Conservation (phyloP, 2,329 filamentous ascomycete species). For the Saccharata proteae region DNA sequence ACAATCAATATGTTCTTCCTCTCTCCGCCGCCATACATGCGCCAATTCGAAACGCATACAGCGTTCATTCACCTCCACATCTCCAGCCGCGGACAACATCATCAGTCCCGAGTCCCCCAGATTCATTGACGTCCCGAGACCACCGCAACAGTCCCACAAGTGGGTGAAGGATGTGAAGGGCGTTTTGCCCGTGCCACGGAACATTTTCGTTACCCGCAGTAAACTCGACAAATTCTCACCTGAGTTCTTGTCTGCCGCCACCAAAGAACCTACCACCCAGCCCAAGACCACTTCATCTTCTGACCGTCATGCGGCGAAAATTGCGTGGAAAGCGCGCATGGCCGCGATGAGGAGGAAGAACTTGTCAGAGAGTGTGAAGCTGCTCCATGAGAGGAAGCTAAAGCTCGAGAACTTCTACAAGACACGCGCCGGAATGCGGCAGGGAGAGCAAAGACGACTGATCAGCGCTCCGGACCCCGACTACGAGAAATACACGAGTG, state of each 20-base stretch:
- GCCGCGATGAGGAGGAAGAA: constrained; percentile 60
- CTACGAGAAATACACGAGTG: constrained; percentile 65
- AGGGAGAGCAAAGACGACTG: constrained; percentile 37
- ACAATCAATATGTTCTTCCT: constrained; percentile 3
- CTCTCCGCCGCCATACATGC: constrained; percentile 4
- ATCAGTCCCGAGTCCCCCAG: constrained; percentile 76
- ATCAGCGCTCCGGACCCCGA: constrained; percentile 55
- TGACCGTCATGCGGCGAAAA: constrained; percentile 35
- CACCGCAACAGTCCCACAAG: constrained; percentile 55
- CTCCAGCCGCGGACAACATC: constrained; percentile 13
- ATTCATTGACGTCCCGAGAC: constrained; percentile 70
- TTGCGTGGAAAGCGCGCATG: constrained; percentile 60
- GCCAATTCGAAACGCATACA: constrained; percentile 3
- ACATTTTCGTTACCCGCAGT: constrained; percentile 50
- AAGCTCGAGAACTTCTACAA: constrained; percentile 14
- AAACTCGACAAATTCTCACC: constrained; percentile 41
- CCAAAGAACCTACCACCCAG: constrained; percentile 37
- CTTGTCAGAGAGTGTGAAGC: constrained; percentile 56
- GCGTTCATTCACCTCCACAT: constrained; percentile 29
- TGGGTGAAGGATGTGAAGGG: constrained; percentile 51
- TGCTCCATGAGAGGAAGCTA: constrained; percentile 44
- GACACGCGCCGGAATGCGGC: constrained; percentile 17
- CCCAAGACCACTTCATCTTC: constrained; percentile 22
- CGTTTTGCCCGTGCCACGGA: constrained; percentile 68
- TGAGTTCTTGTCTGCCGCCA: constrained; percentile 49